Percentiles rank a stretch among this genome's conserved stretches.
Conservation (phyloP, 2,329 filamentous ascomycete species). For the Ramularia collo-cygni region DNA sequence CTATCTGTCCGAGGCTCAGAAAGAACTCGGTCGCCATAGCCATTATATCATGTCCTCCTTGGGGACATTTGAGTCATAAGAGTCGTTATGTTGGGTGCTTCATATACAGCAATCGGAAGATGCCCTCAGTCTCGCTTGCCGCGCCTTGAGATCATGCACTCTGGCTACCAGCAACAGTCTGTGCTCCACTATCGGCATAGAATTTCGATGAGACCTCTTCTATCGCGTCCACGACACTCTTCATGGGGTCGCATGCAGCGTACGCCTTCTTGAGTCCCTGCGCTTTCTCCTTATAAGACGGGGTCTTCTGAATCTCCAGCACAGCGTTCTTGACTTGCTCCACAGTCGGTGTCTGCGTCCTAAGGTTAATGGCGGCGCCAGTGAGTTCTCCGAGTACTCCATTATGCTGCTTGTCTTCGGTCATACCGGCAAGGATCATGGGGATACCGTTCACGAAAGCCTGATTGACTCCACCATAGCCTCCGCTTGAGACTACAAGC, state of each 20-base stretch:
- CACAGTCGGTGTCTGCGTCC: conserved; percentile 27
- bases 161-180: no score
- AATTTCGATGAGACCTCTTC: conserved; percentile 5
- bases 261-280: conserved; percentile 19
- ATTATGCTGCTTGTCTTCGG: conserved; percentile 36
- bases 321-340: conserved; percentile 19
- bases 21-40: no score
- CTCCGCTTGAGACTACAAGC: conserved; percentile 44
- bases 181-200: background rate
- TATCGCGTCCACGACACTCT: conserved; percentile 6
- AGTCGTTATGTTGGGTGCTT: no score
- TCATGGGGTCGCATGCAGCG: conserved; percentile 19
- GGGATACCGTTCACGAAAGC: conserved; percentile 42
- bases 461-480: conserved; percentile 44
- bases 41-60: no score
- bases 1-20: no score
- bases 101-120: no score
- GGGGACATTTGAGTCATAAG: no score
- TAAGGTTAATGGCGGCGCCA: conserved; percentile 42
- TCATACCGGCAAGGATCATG: conserved; percentile 41
- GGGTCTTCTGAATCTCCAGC: conserved; percentile 12
- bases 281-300: conserved; percentile 18
- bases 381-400: conserved; percentile 37
- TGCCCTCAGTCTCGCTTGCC: no score
- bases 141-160: no score